A percentile compares a stretch with the other conserved stretches of the same genome.
Conservation (phyloP, 2,329 filamentous ascomycete species). For the Cercospora sp. region DNA sequence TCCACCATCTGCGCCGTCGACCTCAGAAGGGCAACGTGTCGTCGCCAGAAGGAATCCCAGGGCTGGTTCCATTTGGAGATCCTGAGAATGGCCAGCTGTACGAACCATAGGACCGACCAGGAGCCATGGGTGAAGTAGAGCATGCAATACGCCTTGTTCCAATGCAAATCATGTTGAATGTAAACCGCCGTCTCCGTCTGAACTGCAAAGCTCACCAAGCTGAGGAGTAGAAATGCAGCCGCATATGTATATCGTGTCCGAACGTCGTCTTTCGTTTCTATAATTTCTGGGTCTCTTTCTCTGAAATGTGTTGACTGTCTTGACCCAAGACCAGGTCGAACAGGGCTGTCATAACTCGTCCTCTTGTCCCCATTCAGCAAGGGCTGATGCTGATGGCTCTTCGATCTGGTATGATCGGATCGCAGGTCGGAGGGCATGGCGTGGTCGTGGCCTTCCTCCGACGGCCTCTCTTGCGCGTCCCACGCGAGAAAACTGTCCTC, state of each 20-base stretch:
- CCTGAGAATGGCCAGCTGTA: constrained; percentile 76
- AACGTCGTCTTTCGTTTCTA: constrained; percentile 62
- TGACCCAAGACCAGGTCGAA: constrained; percentile 45
- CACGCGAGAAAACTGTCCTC: constrained; percentile 46
- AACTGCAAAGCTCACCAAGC: constrained; percentile 82
- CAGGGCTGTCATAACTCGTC: constrained; percentile 42
- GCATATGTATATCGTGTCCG: constrained; percentile 85
- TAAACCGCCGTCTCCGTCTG: constrained; percentile 96
- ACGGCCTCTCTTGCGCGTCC: constrained; percentile 43
- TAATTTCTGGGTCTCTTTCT: constrained; percentile 70
- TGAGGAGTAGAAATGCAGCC: constrained; percentile 76
- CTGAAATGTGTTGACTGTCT: constrained; percentile 67
- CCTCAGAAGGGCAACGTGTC: constrained; percentile 63
- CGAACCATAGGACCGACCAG: constrained; percentile 86
- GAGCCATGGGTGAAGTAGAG: constrained; percentile 94
- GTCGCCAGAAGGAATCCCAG: constrained; percentile 83
- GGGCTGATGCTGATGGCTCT: constrained; percentile 47
- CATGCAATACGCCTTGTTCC: constrained; percentile 99
- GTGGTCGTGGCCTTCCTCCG: constrained; percentile 32
- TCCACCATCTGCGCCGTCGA: constrained; percentile 83
- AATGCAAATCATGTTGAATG: constrained; percentile 86
- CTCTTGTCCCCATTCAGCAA: constrained; percentile 49
- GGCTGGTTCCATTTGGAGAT: constrained; percentile 74
- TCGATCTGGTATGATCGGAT: constrained; percentile 30
- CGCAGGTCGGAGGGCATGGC: constrained; percentile 54